phyloP scores from a whole-genome alignment of 1,284 basidiomycete genomes.

The Ceratobasidium sp. region DNA sequence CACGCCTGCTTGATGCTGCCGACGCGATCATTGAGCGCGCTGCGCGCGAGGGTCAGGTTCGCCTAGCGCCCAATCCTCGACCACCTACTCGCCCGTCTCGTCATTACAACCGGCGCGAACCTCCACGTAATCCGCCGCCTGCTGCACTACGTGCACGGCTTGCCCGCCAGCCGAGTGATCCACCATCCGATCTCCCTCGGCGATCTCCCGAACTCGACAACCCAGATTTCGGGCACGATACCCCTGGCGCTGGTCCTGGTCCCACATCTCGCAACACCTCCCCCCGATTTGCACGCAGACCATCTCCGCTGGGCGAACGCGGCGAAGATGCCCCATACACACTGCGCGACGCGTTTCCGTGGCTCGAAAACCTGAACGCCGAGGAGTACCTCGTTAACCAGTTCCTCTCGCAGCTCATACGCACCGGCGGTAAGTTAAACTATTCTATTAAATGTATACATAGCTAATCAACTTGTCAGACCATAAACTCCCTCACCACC shows the following conservation, averaged over 20 bases:
- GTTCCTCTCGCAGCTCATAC: conserved; percentile 9
- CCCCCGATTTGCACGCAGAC: conserved; percentile 6
- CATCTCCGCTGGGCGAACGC: neutral
- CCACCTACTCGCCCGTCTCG: neutral
- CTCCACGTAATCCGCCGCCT: neutral
- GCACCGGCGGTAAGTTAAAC: conserved; percentile 18
- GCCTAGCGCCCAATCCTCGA: neutral
- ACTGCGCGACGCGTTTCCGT: neutral
- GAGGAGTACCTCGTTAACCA: conserved; percentile 15
- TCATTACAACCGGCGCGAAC: neutral
- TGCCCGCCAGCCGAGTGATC: neutral
- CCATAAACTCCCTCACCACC: neutral
- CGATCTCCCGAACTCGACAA: neutral
- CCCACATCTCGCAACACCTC: conserved; percentile 9
- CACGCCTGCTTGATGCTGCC: neutral
- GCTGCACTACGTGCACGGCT: neutral
- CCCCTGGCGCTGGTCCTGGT: conserved; percentile 5
- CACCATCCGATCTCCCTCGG: neutral
- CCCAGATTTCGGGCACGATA: conserved; percentile 5
- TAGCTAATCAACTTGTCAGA: neutral
- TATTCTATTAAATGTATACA: neutral
- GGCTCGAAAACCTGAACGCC: conserved; percentile 17
- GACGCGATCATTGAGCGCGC: neutral
- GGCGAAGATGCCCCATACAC: neutral
- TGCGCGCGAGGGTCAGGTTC: neutral